Evolutionary conservation across 2,329 filamentous ascomycete species (phyloP).

Genomic region (Colletotrichum nymphaeae): DNA sequence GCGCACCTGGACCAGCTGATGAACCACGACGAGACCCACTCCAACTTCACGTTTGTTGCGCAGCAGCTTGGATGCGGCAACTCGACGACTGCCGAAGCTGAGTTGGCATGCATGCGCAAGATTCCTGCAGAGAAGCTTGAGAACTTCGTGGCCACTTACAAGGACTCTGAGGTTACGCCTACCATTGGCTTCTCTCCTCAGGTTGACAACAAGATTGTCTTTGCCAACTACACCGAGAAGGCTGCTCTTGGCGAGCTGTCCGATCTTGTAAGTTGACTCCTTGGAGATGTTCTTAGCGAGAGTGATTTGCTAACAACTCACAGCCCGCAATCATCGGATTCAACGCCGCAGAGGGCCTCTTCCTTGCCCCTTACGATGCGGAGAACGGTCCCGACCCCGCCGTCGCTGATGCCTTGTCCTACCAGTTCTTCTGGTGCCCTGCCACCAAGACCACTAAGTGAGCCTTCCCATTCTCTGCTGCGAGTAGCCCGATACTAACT

Average conservation of each 20-base stretch:
- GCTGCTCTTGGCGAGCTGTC: conserved; percentile 27
- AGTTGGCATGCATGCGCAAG: conserved; percentile 52
- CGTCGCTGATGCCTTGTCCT: conserved; percentile 20
- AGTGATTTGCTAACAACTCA: background rate
- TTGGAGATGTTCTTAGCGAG: background rate
- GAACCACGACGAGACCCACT: conserved; percentile 45
- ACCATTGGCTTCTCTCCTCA: conserved; percentile 45
- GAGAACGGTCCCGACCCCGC: conserved; percentile 16
- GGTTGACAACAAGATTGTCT: conserved; percentile 46
- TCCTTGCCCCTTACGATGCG: conserved; percentile 29
- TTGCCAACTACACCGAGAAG: conserved; percentile 45
- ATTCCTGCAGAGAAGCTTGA: conserved; percentile 47
- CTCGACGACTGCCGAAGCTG: conserved; percentile 43
- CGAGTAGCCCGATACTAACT: no score
- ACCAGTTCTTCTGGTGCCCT: conserved; percentile 31
- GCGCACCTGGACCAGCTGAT: conserved; percentile 43
- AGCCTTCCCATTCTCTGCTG: background rate
- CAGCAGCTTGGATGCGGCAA: conserved; percentile 49
- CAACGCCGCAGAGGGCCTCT: conserved; percentile 28
- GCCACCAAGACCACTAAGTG: conserved; percentile 32
- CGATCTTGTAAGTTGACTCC: conserved; percentile 4
- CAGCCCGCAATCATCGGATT: conserved; percentile 32
- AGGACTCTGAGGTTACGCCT: conserved; percentile 41
- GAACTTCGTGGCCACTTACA: conserved; percentile 43
- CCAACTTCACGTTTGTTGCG: conserved; percentile 53